Percentiles rank a stretch among this genome's conserved stretches.
phyloP scores from a whole-genome alignment of 768 basidiomycete genomes.

The Nevesoporus exiguus region DNA sequence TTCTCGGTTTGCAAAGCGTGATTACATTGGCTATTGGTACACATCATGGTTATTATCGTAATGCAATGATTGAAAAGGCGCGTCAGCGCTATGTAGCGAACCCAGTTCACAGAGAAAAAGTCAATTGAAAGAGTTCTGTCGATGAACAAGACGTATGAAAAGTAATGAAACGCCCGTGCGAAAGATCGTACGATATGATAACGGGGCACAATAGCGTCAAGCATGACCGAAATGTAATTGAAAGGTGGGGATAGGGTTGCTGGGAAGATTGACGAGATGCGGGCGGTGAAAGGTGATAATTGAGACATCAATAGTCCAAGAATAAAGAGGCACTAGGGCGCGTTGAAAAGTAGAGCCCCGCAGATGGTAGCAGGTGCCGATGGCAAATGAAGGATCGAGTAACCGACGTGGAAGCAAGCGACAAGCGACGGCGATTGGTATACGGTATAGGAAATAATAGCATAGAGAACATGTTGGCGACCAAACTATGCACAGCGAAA shows the following conservation, averaged over 20 bases:
- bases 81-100: slow-evolving; percentile 10
- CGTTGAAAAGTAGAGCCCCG: background rate
- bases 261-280: background rate
- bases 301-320: slow-evolving; percentile 18
- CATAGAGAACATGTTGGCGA: slow-evolving; percentile 11
- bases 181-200: slow-evolving; percentile 3
- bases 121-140: background rate
- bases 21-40: slow-evolving; percentile 5
- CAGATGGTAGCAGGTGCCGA: background rate
- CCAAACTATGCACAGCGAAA: slow-evolving; percentile 27
- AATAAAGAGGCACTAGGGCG: slow-evolving; percentile 7
- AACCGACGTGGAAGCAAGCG: background rate
- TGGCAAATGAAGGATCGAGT: background rate
- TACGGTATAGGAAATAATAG: slow-evolving; percentile 1
- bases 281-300: slow-evolving; percentile 5
- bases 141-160: background rate
- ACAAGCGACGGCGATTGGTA: background rate
- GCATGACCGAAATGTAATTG: background rate
- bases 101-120: slow-evolving; percentile 8
- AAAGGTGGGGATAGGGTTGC: background rate
- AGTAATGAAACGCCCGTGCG: background rate
- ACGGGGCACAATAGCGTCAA: background rate
- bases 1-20: background rate
- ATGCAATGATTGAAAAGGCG: background rate
- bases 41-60: background rate